Base-by-base conservation (phyloP, 352 stramenopile genomes). In the Phytophthora pinifolia region DNA sequence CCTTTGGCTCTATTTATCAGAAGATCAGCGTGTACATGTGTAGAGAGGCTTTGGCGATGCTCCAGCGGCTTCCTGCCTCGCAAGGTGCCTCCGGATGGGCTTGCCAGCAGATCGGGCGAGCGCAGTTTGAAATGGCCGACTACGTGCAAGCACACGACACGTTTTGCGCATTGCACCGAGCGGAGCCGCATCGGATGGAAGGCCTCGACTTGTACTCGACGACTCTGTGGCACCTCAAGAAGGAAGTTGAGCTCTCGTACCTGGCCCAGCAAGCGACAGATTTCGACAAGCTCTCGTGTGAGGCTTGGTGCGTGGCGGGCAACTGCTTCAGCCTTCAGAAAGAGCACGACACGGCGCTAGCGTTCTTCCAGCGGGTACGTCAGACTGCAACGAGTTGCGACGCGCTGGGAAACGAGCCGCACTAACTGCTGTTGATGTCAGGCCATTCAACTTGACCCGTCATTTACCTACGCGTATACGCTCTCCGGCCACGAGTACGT, bases 311-410 rank as follows among this genome's bases (percentile, higher is more conserved):
- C 66, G 91, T 96, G 32, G 92, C 97, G 18, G 97, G 97, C 15
- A 99, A 99, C 62, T 99, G 95, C 68, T 98, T 99, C 71, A 98
- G 91, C 35, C 72, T 98, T 13, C 96, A 99, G 65, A 99, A 99
- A 65, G 97, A 99, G 63, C 96, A 98, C 67, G 96, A 99, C 67
- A 96, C 81, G 14, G 96, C 97, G 1, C 77, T 99, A 13, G 77
- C 86, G 18, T 99, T 99, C 60, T 99, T 99, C 67, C 87, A 97
- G 61, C 81, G 96, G 57, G 79, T 89, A 66, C 25, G 72, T 58
- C 30, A 27, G 22, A 27, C 3, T 27, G 22, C 22, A 27, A 27
- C 20, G 20, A 25, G 20, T 25, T 25, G 20, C 1, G 1, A 3
- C 4, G 22, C 0, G 22, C 22, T 27, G 22, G 22, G 6, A 27